Base-by-base conservation (phyloP, 148 eudicot genomes). In the Cornus florida region DNA sequence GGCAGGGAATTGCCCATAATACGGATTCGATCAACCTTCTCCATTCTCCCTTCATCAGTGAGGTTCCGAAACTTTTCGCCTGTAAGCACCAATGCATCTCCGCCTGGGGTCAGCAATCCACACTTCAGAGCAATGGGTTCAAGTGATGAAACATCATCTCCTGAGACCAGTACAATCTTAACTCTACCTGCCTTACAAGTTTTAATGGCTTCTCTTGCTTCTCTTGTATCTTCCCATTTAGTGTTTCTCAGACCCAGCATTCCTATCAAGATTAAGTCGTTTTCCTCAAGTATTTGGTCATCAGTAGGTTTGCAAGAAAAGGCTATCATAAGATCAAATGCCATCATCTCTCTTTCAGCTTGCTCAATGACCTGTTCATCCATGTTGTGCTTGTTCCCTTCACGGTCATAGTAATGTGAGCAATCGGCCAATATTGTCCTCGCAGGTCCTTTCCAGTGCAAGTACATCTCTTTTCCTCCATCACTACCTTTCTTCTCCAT, bases 241-340 rank as follows among this genome's bases (percentile, higher is more conserved):
- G 71, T 31, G 22, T 83, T 14, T 65, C n/a, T 79, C 20, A 83
- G 41, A 22, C 82, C 75, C 33, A 79, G 31, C 48, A 83, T 39
- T 69, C 82, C 85, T 62, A 79, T 17, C n/a, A 83, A 70, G 41
- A 64, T 57, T 56, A 83, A 79, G 72, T 56, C 69, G 13, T 31
- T 71, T 31, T 38, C 69, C 69, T 74, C 79, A 59, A 41, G 71
- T 10, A 11, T 23, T 2, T 17, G 12, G 2, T 0, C 72, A 7
- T 71, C 33, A 4, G 7, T 17, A 24, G 48, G 62, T 43, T 33
- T 78, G 31, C 33, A 74, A 35, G 82, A n/a, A n/a, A n/a, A n/a
- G n/a, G n/a, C n/a, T n/a, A n/a, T n/a, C n/a, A n/a, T n/a, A n/a
- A n/a, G n/a, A n/a, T n/a, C 79, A 78, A 65, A 75, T 70, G 85